phyloP scores from a whole-genome alignment of 2,329 filamentous ascomycete species.

The Onygena corvina region DNA sequence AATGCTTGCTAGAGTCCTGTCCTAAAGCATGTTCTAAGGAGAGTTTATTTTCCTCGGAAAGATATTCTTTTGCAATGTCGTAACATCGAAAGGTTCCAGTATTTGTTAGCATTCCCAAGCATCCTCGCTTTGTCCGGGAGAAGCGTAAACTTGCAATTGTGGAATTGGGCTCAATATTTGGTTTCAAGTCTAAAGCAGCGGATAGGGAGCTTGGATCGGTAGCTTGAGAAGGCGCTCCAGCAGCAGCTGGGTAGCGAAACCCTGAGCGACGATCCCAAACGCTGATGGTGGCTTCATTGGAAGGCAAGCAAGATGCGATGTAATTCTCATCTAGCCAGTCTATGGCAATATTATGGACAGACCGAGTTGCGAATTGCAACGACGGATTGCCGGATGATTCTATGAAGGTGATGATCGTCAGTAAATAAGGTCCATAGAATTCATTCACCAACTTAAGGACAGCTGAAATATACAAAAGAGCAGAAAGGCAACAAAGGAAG shows the following conservation, averaged over 20 bases:
- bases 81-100: conserved; percentile 48
- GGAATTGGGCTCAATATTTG: conserved; percentile 41
- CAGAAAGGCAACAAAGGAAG: conserved; percentile 6
- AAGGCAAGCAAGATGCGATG: conserved; percentile 46
- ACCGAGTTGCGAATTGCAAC: conserved; percentile 44
- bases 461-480: no score
- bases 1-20: conserved; percentile 29
- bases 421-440: background rate
- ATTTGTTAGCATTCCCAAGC: conserved; percentile 47
- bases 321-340: conserved; percentile 54
- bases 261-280: conserved; percentile 50
- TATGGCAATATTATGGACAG: conserved; percentile 53
- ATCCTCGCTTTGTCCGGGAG: conserved; percentile 46
- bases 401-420: conserved; percentile 12
- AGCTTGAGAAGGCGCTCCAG: conserved; percentile 23
- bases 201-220: conserved; percentile 30
- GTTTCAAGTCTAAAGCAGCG: conserved; percentile 46
- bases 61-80: conserved; percentile 42
- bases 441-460: no score
- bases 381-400: conserved; percentile 31
- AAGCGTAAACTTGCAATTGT: conserved; percentile 53
- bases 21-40: conserved; percentile 32
- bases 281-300: conserved; percentile 46
- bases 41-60: conserved; percentile 28
- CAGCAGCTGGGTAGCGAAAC: conserved; percentile 27